Base-by-base conservation (phyloP, 2,329 filamentous ascomycete genomes). In the Cercospora sp. region DNA sequence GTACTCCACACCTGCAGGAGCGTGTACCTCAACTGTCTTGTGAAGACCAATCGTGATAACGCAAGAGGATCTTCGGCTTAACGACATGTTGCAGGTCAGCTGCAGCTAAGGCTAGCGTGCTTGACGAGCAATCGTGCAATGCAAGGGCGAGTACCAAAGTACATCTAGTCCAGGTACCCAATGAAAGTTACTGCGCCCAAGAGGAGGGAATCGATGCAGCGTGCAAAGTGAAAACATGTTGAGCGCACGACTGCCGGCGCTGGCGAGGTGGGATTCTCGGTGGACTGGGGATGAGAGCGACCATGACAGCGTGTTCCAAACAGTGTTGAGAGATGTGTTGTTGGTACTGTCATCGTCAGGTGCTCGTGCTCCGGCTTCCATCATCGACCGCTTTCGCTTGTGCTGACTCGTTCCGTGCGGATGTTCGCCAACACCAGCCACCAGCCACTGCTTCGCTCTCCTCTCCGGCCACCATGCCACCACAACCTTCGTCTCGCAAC, bases 81-180 rank as follows among this genome's bases (percentile, higher is more conserved):
- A 64, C 62, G 64, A 66, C 69, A 62, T 68, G 70, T 65, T 71
- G 69, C 71, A 71, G 70, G 69, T 20, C 23, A 51, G 28, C 48
- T 64, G 63, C 63, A 69, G 70, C 70, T 69, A 68, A 51, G 39
- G 59, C 66, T 72, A 72, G 70, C 67, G 67, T 68, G 67, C 65
- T 61, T 9, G 61, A 36, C 48, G 67, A 71, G 69, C 69, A 69
- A 67, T 69, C 67, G 68, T 60, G 66, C 65, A 63, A 63, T 72
- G 70, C 70, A 72, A 72, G 70, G 70, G 70, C 70, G 60, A 39
- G 65, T 70, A 67, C 65, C 63, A 42, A 60, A 62, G 67, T 72
- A 72, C 68, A 48, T 67, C 69, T 69, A 69, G 69, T 64, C 63
- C 69, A 69, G 69, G 69, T 71, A 71, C 69, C 65, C 61, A 69